Percentiles rank a stretch among this genome's conserved stretches.
phyloP scores from a whole-genome alignment of 106 monocot genomes.

The Dendrobium catenatum region DNA sequence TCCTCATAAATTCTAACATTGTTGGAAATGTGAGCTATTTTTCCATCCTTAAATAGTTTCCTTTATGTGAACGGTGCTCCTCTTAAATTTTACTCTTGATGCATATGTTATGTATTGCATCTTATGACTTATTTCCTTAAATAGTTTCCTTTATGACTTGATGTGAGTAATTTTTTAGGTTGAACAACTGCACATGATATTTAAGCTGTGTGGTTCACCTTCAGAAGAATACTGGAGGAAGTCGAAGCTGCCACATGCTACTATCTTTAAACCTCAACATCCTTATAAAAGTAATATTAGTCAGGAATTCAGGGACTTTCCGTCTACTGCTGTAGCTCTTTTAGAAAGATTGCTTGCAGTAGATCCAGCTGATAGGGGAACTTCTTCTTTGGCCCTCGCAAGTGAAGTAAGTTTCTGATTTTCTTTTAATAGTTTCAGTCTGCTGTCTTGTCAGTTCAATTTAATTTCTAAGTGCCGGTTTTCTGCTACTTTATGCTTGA shows the following conservation, averaged over 20 bases:
- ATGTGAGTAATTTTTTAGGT: conserved; percentile 32
- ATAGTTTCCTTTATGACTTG: not conserved
- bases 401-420: conserved; percentile 1
- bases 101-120: not conserved
- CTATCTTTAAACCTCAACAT: conserved; percentile 69
- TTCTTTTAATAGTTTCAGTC: not conserved
- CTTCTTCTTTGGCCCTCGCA: not conserved
- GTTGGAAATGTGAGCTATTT: not conserved
- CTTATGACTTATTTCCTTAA: not conserved
- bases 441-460: not conserved
- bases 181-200: conserved; percentile 94
- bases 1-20: not conserved
- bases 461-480: not conserved
- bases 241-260: conserved; percentile 45
- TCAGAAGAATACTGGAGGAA: conserved; percentile 81
- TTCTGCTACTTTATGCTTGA: not conserved
- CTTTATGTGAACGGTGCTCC: not conserved
- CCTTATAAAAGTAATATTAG: conserved; percentile 29
- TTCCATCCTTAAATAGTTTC: not conserved
- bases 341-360: conserved; percentile 10
- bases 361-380: conserved; percentile 11
- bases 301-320: conserved; percentile 3
- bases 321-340: conserved; percentile 3
- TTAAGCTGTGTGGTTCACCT: conserved; percentile 93
- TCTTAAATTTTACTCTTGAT: not conserved